A percentile compares a stretch with the other conserved stretches of the same genome.
Evolutionary conservation across 208 protist genomes (phyloP).

Genomic region (Wallacemonas sp.): DNA sequence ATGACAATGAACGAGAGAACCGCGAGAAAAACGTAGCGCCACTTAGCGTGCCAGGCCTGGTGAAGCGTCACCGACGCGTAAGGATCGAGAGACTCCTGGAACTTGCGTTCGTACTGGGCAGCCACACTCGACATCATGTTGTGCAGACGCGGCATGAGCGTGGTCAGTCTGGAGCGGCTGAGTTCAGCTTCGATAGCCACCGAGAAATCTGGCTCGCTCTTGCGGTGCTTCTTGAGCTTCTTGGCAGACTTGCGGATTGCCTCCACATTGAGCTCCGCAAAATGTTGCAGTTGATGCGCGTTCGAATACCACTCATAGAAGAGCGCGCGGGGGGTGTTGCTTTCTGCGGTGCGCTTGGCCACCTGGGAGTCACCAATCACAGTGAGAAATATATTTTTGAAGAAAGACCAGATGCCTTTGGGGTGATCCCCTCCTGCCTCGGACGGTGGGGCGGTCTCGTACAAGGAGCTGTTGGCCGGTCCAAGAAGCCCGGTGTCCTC

Average conservation of each 20-base stretch:
- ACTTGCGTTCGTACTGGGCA: constrained; percentile 87
- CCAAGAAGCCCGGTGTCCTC: constrained; percentile 37
- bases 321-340: constrained; percentile 67
- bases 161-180: constrained; percentile 66
- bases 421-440: constrained; percentile 1
- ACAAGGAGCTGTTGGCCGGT: constrained; percentile 29
- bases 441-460: constrained; percentile 27
- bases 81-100: constrained; percentile 74
- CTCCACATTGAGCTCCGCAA: constrained; percentile 88
- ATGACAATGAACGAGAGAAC: constrained; percentile 60
- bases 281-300: constrained; percentile 88
- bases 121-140: constrained; percentile 63
- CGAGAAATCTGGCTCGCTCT: constrained; percentile 68
- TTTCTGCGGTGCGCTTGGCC: constrained; percentile 37
- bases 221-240: constrained; percentile 87
- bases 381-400: constrained; percentile 72
- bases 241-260: constrained; percentile 86
- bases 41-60: constrained; percentile 75
- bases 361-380: constrained; percentile 83
- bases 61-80: constrained; percentile 74
- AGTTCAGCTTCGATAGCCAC: constrained; percentile 75
- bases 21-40: constrained; percentile 77
- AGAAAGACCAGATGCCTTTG: constrained; percentile 26
- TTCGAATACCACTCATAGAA: constrained; percentile 90
- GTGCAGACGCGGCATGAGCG: constrained; percentile 69